Evolutionary conservation across 1,139 yeast genomes (phyloP).

Genomic region (Blastobotrys elegans): DNA sequence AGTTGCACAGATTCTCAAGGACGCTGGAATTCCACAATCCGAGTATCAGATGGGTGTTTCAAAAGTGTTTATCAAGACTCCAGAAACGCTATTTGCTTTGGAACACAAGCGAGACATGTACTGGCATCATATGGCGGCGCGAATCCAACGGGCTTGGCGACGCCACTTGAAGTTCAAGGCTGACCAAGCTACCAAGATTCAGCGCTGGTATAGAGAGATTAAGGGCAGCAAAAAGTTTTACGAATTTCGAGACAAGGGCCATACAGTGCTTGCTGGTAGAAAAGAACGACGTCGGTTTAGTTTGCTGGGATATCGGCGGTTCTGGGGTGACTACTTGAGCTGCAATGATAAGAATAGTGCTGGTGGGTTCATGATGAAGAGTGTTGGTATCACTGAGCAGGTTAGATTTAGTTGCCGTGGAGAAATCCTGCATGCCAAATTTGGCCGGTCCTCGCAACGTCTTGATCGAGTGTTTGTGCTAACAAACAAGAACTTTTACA

Average conservation of each 20-base stretch:
- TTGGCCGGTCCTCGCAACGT: slow-evolving; percentile 88
- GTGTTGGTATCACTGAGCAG: slow-evolving; percentile 63
- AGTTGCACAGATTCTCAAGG: slow-evolving; percentile 67
- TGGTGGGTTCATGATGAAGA: slow-evolving; percentile 57
- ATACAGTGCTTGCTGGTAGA: slow-evolving; percentile 58
- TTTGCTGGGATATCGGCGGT: slow-evolving; percentile 84
- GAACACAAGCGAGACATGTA: slow-evolving; percentile 96
- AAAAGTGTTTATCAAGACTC: slow-evolving; percentile 94
- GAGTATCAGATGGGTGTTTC: slow-evolving; percentile 93
- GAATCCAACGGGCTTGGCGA: slow-evolving; percentile 97
- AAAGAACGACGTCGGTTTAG: slow-evolving; percentile 91
- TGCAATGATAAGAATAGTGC: slow-evolving; percentile 70
- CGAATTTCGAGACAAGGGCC: slow-evolving; percentile 81
- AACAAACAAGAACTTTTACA: slow-evolving; percentile 56
- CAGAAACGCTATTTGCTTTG: slow-evolving; percentile 91
- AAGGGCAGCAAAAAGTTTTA: slow-evolving; percentile 74
- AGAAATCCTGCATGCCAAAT: slow-evolving; percentile 74
- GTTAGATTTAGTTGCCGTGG: slow-evolving; percentile 81
- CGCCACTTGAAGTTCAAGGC: slow-evolving; percentile 72
- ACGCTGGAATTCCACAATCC: slow-evolving; percentile 70
- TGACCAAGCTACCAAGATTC: slow-evolving; percentile 82
- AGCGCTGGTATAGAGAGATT: slow-evolving; percentile 77
- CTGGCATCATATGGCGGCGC: slow-evolving; percentile 98
- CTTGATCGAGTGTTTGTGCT: slow-evolving; percentile 68
- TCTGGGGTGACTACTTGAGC: slow-evolving; percentile 87